phyloP scores from a whole-genome alignment of 257 asterid species.

The Osmanthus fragrans region DNA sequence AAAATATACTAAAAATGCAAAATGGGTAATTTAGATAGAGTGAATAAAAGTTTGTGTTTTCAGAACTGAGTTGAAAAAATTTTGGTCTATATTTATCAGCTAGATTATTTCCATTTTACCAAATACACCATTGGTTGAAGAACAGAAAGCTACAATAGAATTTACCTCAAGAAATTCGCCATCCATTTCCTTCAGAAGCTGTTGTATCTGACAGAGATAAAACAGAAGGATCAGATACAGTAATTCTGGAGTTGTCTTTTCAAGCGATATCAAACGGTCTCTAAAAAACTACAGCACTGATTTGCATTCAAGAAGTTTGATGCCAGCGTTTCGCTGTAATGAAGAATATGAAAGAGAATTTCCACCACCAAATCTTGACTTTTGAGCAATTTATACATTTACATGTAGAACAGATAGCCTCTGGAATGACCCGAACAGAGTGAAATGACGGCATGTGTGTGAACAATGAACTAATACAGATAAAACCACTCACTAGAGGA shows the following conservation, averaged over 20 bases:
- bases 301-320: background rate
- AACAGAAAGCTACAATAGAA: background rate
- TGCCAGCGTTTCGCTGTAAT: background rate
- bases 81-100: background rate
- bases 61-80: background rate
- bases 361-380: background rate
- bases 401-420: background rate
- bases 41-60: background rate
- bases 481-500: no score
- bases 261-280: background rate
- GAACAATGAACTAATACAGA: no score
- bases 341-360: background rate
- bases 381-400: background rate
- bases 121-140: background rate
- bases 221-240: background rate
- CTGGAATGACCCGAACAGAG: no score
- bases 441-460: no score
- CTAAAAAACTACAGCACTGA: background rate
- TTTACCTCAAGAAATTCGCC: constrained; percentile 88
- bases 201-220: constrained; percentile 60
- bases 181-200: constrained; percentile 71
- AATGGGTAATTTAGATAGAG: background rate
- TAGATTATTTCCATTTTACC: background rate
- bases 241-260: background rate
- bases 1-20: background rate